Conservation (phyloP, 2,329 filamentous ascomycete genomes). For the Chrysoporthe puriensis region DNA sequence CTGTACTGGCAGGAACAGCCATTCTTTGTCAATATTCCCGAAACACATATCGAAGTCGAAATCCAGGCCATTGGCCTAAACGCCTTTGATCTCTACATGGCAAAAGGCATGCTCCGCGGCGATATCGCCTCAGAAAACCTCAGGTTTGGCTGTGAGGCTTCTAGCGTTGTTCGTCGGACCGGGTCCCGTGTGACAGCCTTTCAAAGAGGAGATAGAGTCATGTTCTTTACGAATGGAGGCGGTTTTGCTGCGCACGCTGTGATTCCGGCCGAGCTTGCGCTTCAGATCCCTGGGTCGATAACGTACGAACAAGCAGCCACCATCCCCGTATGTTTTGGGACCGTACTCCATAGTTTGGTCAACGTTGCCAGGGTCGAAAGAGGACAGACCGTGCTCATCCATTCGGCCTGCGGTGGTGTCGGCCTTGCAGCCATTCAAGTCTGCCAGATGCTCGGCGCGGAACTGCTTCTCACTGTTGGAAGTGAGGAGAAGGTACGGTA, state of each 20-base stretch:
- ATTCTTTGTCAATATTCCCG: too few species aligned
- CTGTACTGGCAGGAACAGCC: too few species aligned
- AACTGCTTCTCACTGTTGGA: conserved; percentile 11
- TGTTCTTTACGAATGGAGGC: conserved; percentile 1
- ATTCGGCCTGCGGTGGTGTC: conserved; percentile 19
- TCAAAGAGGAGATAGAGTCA: conserved; percentile 15
- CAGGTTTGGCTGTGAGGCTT: not conserved
- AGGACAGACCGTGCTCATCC: conserved; percentile 11
- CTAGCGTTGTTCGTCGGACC: conserved; percentile 4
- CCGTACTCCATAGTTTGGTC: conserved; percentile 5
- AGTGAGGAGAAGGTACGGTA: conserved; percentile 4
- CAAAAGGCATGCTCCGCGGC: not conserved
- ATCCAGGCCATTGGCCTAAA: too few species aligned
- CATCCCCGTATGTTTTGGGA: conserved; percentile 6
- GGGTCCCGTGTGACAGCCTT: conserved; percentile 24
- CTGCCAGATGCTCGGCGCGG: not conserved
- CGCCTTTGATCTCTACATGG: not conserved
- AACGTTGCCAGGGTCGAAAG: not conserved
- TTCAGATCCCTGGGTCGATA: conserved; percentile 13
- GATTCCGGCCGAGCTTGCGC: not conserved
- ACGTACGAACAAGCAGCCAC: conserved; percentile 17
- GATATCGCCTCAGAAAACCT: not conserved
- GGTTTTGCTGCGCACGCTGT: conserved; percentile 3
- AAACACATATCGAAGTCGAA: too few species aligned
- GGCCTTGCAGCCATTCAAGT: conserved; percentile 15